Base-by-base conservation (phyloP, 2,329 filamentous ascomycete genomes). In the Geoglossum cookeanum region DNA sequence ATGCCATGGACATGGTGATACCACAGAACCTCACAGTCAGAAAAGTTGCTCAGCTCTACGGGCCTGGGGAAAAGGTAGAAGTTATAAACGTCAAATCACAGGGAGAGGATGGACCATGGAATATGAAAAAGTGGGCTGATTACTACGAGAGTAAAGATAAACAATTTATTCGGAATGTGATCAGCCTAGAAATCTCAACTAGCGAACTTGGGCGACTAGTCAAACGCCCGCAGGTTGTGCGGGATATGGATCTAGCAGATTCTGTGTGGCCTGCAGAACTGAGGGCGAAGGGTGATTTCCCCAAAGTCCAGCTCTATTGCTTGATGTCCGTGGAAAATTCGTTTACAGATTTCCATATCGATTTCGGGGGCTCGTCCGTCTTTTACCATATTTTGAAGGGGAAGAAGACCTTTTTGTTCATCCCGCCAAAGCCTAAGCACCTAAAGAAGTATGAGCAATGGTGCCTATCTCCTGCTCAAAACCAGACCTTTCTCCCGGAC, bases 341-440 rank as follows among this genome's bases (percentile, higher is more conserved):
- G 66, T 85, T 83, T 62, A 85, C 81, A 22, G 81, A 85, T 66
- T 85, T 85, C 62, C 81, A 85, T 67, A 82, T 85, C 64, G 81
- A 85, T 64, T 85, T 85, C 67, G 81, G 81, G 39, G 81, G 81
- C 4, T 84, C 81, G 3, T 84, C 81, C 1, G 81, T 85, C 4
- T 85, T 80, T 64, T 85, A 85, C 62, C 81, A 84, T 63, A 84
- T 85, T 60, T 68, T 84, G 57, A 81, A 80, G 61, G 81, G 81
- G 58, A 80, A 76, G 63, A 85, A 85, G 67, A 82, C 80, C 0
- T 85, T 85, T 67, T 83, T 85, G 67, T 84, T 85, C 69, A 83
- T 85, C 57, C 80, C 80, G 2, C 81, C 81, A 0, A 83, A 81
- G 61, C 78, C 82, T 61, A 79, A 80, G 64, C 77, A 85, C 63